These are phyloP conservation scores for Podaxis carcinomalis DNA, from an alignment of 768 basidiomycete species.

Conservation along the genomic window DNA sequence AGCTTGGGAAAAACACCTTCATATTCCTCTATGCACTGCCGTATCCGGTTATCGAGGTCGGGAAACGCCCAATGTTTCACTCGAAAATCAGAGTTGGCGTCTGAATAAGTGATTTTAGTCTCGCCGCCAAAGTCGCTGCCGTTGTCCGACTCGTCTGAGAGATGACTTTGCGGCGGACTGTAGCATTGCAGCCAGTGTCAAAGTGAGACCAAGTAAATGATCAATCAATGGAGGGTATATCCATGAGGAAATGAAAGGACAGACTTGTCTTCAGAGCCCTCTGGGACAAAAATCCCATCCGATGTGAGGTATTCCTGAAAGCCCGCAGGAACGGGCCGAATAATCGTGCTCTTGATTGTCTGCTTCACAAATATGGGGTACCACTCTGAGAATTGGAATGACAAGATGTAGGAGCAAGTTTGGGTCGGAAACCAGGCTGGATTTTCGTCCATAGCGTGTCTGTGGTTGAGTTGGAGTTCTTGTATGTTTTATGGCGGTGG, in stretches of 20 bases:
- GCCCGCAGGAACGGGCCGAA: slow-evolving; percentile 58
- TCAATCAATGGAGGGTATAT: neutral
- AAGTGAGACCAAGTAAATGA: neutral
- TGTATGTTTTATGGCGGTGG: slow-evolving; percentile 2
- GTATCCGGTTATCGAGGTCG: slow-evolving; percentile 70
- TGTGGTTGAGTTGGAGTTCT: neutral
- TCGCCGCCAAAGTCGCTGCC: slow-evolving; percentile 35
- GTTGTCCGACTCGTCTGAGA: slow-evolving; percentile 55
- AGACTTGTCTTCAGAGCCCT: slow-evolving; percentile 75
- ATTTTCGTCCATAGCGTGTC: slow-evolving; percentile 3
- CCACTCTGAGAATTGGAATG: slow-evolving; percentile 86
- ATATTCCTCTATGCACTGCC: slow-evolving; percentile 59
- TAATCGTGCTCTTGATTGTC: slow-evolving; percentile 70
- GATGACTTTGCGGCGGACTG: slow-evolving; percentile 49
- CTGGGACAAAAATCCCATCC: slow-evolving; percentile 83
- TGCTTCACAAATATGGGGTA: slow-evolving; percentile 62
- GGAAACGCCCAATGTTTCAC: slow-evolving; percentile 48
- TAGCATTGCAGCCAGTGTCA: neutral
- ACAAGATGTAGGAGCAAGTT: slow-evolving; percentile 49
- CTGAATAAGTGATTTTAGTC: slow-evolving; percentile 28
- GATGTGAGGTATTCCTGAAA: slow-evolving; percentile 73
- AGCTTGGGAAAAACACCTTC: slow-evolving; percentile 93
- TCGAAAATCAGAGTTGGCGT: slow-evolving; percentile 28
- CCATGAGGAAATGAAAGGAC: slow-evolving; percentile 23
- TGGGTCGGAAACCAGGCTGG: slow-evolving; percentile 46